Evolutionary conservation across 179 eudicot genomes (phyloP).

Genomic region (Gypsophila paniculata): DNA sequence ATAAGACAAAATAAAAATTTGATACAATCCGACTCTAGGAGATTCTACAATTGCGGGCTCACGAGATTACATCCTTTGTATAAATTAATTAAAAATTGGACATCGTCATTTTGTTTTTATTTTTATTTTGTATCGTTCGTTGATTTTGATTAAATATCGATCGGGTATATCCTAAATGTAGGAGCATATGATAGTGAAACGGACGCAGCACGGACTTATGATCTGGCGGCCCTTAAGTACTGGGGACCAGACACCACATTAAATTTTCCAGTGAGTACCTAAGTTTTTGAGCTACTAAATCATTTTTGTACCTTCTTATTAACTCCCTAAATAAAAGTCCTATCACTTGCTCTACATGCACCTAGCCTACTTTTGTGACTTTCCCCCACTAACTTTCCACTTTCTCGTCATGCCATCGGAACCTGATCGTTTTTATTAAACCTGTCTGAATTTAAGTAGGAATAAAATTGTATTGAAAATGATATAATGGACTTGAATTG

Average conservation of each 20-base stretch:
- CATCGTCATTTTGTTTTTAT: not conserved
- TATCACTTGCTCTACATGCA: too few species aligned
- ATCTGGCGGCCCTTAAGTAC: conserved; percentile 90
- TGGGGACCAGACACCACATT: conserved; percentile 71
- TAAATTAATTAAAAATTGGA: not conserved
- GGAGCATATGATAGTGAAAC: conserved; percentile 91
- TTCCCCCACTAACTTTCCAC: conserved; percentile 23
- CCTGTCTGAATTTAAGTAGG: not conserved
- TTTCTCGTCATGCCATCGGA: conserved; percentile 7
- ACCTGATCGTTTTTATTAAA: not conserved
- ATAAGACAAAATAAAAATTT: too few species aligned
- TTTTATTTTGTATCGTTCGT: too few species aligned
- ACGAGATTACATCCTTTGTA: too few species aligned
- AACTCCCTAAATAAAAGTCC: too few species aligned
- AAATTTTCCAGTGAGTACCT: conserved; percentile 67
- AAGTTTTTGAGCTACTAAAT: conserved; percentile 21
- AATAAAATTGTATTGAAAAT: too few species aligned
- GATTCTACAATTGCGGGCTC: conserved; percentile 15
- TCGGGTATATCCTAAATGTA: conserved; percentile 32
- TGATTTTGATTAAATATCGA: too few species aligned
- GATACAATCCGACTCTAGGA: not conserved
- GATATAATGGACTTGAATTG: too few species aligned
- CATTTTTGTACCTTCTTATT: not conserved
- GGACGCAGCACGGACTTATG: conserved; percentile 83
- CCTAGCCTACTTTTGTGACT: conserved; percentile 17